Conservation (phyloP, 345 rosid genomes). For the Eucalyptus erythrocorys region DNA sequence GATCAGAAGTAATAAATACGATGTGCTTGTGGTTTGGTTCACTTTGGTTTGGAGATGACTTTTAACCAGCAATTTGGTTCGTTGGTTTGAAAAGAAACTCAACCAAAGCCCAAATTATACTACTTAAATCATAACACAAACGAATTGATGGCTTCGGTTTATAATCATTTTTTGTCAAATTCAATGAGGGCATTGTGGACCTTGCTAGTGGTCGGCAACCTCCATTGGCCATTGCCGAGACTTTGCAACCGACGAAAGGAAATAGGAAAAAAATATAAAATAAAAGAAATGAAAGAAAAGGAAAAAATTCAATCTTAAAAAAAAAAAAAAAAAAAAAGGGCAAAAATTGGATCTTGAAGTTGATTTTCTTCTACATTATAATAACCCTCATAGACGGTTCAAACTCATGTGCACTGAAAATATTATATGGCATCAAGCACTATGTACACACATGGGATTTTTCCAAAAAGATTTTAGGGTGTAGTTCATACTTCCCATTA, state of each 20-base stretch:
- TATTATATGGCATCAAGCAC: neutral
- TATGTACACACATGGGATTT: neutral
- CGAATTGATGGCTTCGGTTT: neutral
- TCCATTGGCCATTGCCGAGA: neutral
- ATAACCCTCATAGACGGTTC: neutral
- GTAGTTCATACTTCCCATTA: too few relatives aligned
- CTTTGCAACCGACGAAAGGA: rapidly evolving
- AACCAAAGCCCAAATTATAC: neutral
- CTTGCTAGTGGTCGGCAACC: neutral
- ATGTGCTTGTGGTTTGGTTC: neutral
- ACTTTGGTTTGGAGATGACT: neutral
- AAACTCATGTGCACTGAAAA: neutral
- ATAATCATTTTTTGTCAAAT: neutral
- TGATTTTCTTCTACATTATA: neutral
- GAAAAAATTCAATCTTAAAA: too few relatives aligned
- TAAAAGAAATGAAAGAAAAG: too few relatives aligned
- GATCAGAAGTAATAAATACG: neutral
- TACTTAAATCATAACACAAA: neutral
- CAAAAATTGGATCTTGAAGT: neutral
- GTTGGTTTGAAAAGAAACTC: neutral
- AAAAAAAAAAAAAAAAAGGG: too few relatives aligned
- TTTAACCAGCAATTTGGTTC: neutral
- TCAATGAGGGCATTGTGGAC: neutral
- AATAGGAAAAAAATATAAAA: neutral
- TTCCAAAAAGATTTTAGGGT: neutral